Conservation (phyloP, 1,284 basidiomycete species). For the Rhodotorula sp. region DNA sequence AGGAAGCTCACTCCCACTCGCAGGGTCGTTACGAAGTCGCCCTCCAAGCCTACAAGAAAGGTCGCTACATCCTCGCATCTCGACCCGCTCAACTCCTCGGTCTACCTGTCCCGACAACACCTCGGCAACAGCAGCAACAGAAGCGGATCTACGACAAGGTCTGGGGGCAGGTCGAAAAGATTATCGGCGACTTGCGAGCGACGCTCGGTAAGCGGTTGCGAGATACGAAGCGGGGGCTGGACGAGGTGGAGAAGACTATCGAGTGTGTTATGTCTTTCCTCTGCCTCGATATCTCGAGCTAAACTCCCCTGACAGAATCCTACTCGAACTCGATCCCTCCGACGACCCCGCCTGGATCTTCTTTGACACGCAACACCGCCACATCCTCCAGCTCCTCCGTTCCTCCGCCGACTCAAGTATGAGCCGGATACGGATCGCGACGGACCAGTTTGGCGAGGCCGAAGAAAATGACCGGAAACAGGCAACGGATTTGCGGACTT, state of each 20-base stretch:
- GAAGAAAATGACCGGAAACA: constrained; percentile 18
- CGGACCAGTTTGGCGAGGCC: constrained; percentile 37
- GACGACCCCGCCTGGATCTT: constrained; percentile 92
- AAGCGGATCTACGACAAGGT: constrained; percentile 89
- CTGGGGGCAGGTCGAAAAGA: constrained; percentile 91
- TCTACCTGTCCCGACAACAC: constrained; percentile 56
- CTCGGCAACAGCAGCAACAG: constrained; percentile 52
- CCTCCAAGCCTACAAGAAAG: constrained; percentile 95
- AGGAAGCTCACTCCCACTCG: constrained; percentile 4
- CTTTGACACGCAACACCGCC: constrained; percentile 86
- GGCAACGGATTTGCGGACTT: constrained; percentile 20
- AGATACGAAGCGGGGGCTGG: constrained; percentile 73
- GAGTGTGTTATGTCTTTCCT: constrained; percentile 61
- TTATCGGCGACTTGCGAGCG: constrained; percentile 86
- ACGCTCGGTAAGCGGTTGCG: constrained; percentile 74
- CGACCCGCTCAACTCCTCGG: constrained; percentile 75
- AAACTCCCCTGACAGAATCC: constrained; percentile 59
- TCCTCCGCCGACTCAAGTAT: constrained; percentile 63
- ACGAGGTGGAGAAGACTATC: constrained; percentile 95
- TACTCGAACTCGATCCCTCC: constrained; percentile 73
- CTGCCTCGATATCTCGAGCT: not conserved
- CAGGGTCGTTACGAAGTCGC: constrained; percentile 91
- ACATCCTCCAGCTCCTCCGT: constrained; percentile 77
- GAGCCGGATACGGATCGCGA: constrained; percentile 48
- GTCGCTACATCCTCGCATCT: constrained; percentile 83